These are phyloP conservation scores for Hanseniaspora opuntiae DNA, from an alignment of 805 yeast genomes.

Conservation along the genomic window DNA sequence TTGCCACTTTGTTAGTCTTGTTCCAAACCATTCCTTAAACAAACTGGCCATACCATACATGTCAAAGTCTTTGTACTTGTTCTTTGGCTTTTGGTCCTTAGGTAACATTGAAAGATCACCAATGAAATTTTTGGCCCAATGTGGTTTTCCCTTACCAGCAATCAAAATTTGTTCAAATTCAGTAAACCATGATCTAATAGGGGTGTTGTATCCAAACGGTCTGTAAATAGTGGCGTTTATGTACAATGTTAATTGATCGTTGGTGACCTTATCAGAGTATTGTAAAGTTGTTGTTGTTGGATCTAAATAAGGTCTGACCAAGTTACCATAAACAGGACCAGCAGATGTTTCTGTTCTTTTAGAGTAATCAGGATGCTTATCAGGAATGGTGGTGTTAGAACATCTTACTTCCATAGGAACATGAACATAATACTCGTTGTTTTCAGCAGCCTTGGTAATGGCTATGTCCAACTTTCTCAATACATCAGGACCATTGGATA, in stretches of 20 bases:
- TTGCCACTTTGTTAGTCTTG: slow-evolving; percentile 48
- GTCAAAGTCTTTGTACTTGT: slow-evolving; percentile 41
- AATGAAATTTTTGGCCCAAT: slow-evolving; percentile 93
- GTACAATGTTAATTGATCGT: slow-evolving; percentile 69
- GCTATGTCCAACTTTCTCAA: slow-evolving; percentile 49
- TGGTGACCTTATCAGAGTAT: slow-evolving; percentile 38
- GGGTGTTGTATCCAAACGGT: slow-evolving; percentile 70
- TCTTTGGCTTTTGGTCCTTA: slow-evolving; percentile 25
- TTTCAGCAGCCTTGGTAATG: slow-evolving; percentile 44
- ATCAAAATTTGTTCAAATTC: slow-evolving; percentile 68
- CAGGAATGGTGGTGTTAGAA: slow-evolving; percentile 57
- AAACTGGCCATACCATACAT: slow-evolving; percentile 68
- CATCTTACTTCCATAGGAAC: slow-evolving; percentile 93
- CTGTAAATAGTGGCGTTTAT: slow-evolving; percentile 91
- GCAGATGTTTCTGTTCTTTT: slow-evolving; percentile 39
- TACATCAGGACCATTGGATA: slow-evolving; percentile 61
- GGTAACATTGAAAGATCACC: slow-evolving; percentile 36
- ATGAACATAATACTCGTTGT: slow-evolving; percentile 67
- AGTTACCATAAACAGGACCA: slow-evolving; percentile 80
- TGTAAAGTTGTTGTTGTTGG: slow-evolving; percentile 52
- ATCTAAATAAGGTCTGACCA: slow-evolving; percentile 67
- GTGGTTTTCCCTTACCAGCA: slow-evolving; percentile 83
- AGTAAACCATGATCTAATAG: slow-evolving; percentile 67
- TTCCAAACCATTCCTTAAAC: slow-evolving; percentile 69
- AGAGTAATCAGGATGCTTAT: slow-evolving; percentile 34